Percentiles rank a stretch among this genome's conserved stretches.
These are phyloP conservation scores for Domatiomyces globalis DNA, from an alignment of 2,329 filamentous ascomycete species.

Conservation along the genomic window DNA sequence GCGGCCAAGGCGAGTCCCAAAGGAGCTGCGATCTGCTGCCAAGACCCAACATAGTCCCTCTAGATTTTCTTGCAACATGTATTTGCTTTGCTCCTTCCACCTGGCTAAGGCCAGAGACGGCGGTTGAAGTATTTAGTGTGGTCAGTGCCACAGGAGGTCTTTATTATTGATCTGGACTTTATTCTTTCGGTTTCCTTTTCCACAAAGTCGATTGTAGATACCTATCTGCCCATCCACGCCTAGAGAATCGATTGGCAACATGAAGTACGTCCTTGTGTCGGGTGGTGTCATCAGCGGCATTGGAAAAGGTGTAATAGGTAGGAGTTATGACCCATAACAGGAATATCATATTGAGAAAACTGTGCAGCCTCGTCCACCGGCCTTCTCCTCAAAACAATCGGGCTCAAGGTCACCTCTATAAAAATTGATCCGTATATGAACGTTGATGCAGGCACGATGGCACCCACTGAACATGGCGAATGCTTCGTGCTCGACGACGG, in stretches of 20 bases:
- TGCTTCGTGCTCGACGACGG: conserved; percentile 78
- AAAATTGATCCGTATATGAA: conserved; percentile 64
- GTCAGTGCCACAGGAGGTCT: conserved; percentile 3
- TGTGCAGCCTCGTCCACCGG: conserved; percentile 52
- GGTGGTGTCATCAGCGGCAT: conserved; percentile 46
- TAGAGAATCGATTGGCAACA: conserved; percentile 22
- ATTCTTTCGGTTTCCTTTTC: neutral
- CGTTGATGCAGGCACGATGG: conserved; percentile 61
- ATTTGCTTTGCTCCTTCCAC: conserved; percentile 12
- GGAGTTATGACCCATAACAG: conserved; percentile 19
- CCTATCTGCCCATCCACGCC: neutral
- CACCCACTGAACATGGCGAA: conserved; percentile 65
- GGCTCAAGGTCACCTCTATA: conserved; percentile 57
- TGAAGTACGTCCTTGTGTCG: conserved; percentile 72
- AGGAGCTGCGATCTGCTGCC: too few species aligned
- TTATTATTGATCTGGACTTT: conserved; percentile 7
- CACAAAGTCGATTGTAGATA: neutral
- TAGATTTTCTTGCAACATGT: neutral
- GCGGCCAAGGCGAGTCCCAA: too few species aligned
- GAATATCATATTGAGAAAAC: conserved; percentile 20
- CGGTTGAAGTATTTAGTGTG: neutral
- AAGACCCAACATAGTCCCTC: neutral
- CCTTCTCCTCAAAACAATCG: conserved; percentile 64
- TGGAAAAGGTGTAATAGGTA: conserved; percentile 54
- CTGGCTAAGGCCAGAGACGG: conserved; percentile 16